Base-by-base conservation (phyloP, 2,329 filamentous ascomycete genomes). In the Trichoderma asperellum region DNA sequence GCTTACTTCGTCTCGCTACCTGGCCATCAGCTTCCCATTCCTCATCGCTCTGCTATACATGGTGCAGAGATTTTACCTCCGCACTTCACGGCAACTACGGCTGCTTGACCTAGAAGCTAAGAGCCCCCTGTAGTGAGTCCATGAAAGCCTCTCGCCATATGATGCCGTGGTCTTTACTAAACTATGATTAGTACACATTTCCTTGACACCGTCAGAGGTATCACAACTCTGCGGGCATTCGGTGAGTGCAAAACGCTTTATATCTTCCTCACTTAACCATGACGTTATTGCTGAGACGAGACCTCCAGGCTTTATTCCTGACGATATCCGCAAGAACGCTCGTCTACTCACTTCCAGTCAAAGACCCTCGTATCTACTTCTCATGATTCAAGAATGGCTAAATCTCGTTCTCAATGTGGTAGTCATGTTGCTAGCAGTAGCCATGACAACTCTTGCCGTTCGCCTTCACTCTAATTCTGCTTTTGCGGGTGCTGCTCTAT, bases 11-110 rank as follows among this genome's bases (percentile, higher is more conserved):
- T 60, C 57, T 27, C 10, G 24, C 3, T 60, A 43, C 21, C n/a
- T 60, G 40, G 60, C 40, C 10, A 49, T 53, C 12, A 27, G 24
- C 60, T 34, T 32, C 16, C 47, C 40, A 7, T 47, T 49, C 11
- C 21, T 52, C 8, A 52, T 52, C 27, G 29, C 18, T 8, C 21
- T 52, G 21, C 60, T 53, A 3, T 49, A 27, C 16, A 16, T 52
- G 10, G 40, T 63, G 35, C 75, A 77, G 32, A 71, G 71, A 3
- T 72, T 70, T 55, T 74, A 74, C 40, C 79, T 89, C 1, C 80
- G 83, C 5, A 88, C 86, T 0, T 87, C 86, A 0, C 81, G 86
- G 0, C 87, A 88, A 72, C 77, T 89, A 3, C 83, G 86, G 40
- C 79, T 84, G 18, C 75, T 88, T 27, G 86, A 88, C 59, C 78